Conservation (phyloP, 148 eudicot genomes). For the Cornus controversa region DNA sequence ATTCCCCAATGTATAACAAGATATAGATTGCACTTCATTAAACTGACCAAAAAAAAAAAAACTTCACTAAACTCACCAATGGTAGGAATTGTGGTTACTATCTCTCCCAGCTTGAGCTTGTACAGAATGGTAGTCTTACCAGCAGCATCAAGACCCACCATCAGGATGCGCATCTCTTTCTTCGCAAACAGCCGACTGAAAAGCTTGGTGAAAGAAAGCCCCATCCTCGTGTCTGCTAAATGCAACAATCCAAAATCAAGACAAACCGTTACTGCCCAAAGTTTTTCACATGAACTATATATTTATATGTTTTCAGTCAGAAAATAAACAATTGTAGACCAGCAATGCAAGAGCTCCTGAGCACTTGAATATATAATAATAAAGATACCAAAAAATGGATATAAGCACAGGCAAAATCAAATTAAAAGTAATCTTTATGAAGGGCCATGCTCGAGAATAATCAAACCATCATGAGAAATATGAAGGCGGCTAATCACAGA, state of each 20-base stretch:
- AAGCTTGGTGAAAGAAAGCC: constrained; percentile 70
- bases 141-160: constrained; percentile 86
- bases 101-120: constrained; percentile 78
- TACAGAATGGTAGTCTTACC: constrained; percentile 78
- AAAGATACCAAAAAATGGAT: too few species aligned
- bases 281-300: neutral
- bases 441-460: neutral
- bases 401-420: too few species aligned
- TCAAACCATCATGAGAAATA: neutral
- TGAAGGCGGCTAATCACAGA: too few species aligned
- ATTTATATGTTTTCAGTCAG: too few species aligned
- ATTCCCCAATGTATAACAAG: neutral
- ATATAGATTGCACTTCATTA: neutral
- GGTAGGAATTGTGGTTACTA: constrained; percentile 77
- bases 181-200: constrained; percentile 66
- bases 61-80: constrained; percentile 41
- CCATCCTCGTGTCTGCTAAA: constrained; percentile 39
- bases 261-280: neutral
- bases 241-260: constrained; percentile 21
- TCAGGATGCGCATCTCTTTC: constrained; percentile 73
- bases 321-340: too few species aligned
- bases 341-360: too few species aligned
- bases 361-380: too few species aligned
- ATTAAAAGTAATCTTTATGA: too few species aligned
- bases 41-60: too few species aligned